Evolutionary conservation across 352 stramenopile genomes (phyloP), one percentile per base, ranked within the genome.

Genomic region (Pythium diclinum): DNA sequence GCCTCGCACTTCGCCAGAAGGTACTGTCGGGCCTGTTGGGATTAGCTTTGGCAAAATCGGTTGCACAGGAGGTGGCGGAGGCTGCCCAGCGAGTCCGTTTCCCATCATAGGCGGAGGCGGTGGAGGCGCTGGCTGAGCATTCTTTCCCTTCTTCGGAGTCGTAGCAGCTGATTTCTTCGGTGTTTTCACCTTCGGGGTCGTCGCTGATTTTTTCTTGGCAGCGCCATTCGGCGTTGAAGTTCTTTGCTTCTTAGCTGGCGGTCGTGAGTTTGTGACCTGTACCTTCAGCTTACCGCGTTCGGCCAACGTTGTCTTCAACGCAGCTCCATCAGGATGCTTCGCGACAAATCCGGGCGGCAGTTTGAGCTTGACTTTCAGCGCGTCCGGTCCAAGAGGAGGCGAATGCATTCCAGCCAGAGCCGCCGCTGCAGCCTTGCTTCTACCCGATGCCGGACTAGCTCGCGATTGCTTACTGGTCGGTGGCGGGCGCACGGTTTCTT

Each of bases 11-110:
- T 92, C 84, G 21, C 71, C 76, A n/a, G 59, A 54, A 40, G 78
- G 78, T 6, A 89, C 69, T 19, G 83, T 92, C 13, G 72, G 69
- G 1, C 79, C 81, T 17, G 52, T 81, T n/a, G 83, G 79, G 51
- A 90, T 85, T 34, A 90, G 40, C 30, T 92, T 87, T 3, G 63
- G 47, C 53, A 88, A 54, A 54, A 91, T 83, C 4, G 72, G 53
- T 13, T 64, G 53, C 46, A 59, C 17, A n/a, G 61, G 61, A 19
- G 52, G 47, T 42, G 56, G 47, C 28, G 62, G 32, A 47, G 40
- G 28, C 36, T 4, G 51, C 0, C n/a, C 19, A 6, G 32, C 16
- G 21, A 13, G 46, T 47, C 30, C 42, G 16, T 36, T 54, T 68
- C 6, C n/a, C 4, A 30, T 14, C 4, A 30, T 14, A 30, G 33